Conservation (phyloP, 192 early-diverging fungal species). For the Backusella circina region DNA sequence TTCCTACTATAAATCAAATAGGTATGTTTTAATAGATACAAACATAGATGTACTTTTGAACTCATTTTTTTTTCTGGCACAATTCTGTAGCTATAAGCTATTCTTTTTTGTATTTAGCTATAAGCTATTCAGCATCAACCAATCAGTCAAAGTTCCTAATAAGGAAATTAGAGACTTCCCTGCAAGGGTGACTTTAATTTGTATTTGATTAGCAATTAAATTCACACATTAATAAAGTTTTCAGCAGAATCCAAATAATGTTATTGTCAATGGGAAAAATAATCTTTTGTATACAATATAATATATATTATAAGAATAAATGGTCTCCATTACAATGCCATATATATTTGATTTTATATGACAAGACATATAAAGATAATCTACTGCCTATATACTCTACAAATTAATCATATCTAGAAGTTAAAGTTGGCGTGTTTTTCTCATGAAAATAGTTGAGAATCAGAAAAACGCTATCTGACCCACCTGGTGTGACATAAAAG, state of each 20-base stretch:
- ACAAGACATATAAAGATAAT: not conserved
- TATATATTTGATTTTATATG: not conserved
- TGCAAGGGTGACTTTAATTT: no score
- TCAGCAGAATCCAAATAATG: not conserved
- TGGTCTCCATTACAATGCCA: not conserved
- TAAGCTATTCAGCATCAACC: no score
- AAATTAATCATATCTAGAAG: not conserved
- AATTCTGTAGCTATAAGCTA: no score
- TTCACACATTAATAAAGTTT: conserved; percentile 3
- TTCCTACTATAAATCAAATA: no score
- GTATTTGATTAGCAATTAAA: not conserved
- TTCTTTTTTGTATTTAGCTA: no score
- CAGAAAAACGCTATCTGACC: not conserved
- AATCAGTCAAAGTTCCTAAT: no score
- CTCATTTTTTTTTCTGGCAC: no score
- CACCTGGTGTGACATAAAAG: not conserved
- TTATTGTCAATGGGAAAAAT: not conserved
- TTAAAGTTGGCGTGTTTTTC: not conserved
- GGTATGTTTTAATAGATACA: no score
- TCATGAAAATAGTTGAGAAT: not conserved
- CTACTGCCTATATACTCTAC: not conserved
- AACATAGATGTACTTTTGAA: no score
- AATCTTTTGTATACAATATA: not conserved
- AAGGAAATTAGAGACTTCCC: no score
- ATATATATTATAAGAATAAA: not conserved